Conservation (phyloP, 164 flowering plant genomes). For the Vitis labrusca region DNA sequence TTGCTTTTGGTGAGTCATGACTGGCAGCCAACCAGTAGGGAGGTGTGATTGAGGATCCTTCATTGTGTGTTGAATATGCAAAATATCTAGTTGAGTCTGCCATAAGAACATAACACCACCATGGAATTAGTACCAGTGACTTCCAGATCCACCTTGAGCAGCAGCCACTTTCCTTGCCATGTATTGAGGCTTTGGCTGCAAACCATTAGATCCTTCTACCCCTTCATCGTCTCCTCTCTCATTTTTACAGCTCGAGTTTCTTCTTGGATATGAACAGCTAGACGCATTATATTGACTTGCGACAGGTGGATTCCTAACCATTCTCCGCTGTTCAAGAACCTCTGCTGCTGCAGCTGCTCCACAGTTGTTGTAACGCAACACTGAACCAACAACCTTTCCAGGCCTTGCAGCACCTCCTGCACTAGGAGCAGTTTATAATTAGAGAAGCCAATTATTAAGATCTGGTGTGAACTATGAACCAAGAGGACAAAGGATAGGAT, state of each 20-base stretch:
- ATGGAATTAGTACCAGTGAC: constrained; percentile 55
- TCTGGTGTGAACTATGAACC: no score
- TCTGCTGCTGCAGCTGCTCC: constrained; percentile 57
- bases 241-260: constrained; percentile 59
- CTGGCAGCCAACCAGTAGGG: background rate
- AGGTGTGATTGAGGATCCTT: background rate
- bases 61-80: background rate
- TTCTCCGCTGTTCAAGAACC: constrained; percentile 60
- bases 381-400: constrained; percentile 83
- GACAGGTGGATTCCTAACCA: constrained; percentile 50
- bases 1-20: background rate
- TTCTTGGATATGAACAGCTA: constrained; percentile 63
- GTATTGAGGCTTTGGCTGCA: constrained; percentile 75
- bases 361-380: constrained; percentile 68
- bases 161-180: constrained; percentile 82
- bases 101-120: background rate
- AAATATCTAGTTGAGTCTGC: background rate
- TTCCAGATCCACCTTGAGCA: constrained; percentile 68
- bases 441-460: background rate
- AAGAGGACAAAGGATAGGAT: no score
- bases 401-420: constrained; percentile 78
- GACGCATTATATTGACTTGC: constrained; percentile 54
- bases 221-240: constrained; percentile 62
- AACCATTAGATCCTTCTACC: constrained; percentile 54
- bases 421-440: background rate